These are phyloP conservation scores for Saccharomyces hybrid DNA, from an alignment of 1,139 yeast species.

Conservation along the genomic window DNA sequence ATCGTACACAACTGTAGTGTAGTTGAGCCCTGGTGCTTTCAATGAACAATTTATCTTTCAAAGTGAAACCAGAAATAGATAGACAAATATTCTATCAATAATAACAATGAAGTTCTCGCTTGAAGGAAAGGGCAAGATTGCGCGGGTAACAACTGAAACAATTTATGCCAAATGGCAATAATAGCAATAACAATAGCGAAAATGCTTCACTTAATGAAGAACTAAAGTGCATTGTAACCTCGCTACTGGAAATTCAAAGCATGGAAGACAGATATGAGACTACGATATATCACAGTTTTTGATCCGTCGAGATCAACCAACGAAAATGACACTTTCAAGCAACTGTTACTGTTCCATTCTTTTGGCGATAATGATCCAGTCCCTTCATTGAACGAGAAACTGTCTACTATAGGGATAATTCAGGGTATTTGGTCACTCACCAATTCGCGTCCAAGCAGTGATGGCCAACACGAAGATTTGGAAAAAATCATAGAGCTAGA, in stretches of 20 bases:
- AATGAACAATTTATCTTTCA: not conserved
- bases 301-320: conserved; percentile 19
- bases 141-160: not conserved
- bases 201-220: not conserved
- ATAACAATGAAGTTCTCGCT: not conserved
- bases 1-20: not conserved
- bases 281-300: conserved; percentile 21
- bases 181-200: not conserved
- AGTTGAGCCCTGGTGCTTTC: not conserved
- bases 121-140: not conserved
- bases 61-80: not conserved
- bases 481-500: conserved; percentile 26
- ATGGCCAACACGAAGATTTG: not conserved
- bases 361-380: conserved; percentile 13
- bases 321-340: conserved; percentile 21
- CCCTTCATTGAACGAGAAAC: conserved; percentile 25
- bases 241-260: not conserved
- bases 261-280: not conserved
- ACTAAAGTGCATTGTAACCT: not conserved
- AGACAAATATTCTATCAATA: not conserved
- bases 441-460: conserved; percentile 4
- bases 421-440: conserved; percentile 33
- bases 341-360: conserved; percentile 25
- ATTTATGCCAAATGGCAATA: not conserved
- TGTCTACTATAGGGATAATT: conserved; percentile 33